These are phyloP conservation scores for Boletus rufocinnamomeus DNA, from an alignment of 768 basidiomycete genomes.

Conservation along the genomic window DNA sequence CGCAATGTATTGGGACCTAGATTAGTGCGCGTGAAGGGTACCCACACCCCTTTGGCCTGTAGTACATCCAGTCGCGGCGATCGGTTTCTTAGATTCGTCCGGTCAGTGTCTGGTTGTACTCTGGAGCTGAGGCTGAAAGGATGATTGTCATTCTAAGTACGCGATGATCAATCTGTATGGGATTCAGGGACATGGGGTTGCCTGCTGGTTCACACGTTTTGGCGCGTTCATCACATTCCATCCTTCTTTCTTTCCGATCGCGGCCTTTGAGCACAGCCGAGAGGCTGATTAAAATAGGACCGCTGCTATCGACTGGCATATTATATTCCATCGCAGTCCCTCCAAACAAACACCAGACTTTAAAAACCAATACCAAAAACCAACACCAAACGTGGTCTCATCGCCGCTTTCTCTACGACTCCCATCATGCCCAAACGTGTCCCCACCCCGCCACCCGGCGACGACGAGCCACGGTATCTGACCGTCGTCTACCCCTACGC, in stretches of 20 bases:
- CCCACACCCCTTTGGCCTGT: neutral
- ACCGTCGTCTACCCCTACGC: slow-evolving; percentile 50
- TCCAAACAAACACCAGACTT: neutral
- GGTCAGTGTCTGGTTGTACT: neutral
- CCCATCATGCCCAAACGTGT: slow-evolving; percentile 43
- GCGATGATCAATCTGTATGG: neutral
- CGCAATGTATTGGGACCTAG: neutral
- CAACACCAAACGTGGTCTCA: too few relatives aligned
- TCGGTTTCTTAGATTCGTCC: neutral
- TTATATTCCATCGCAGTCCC: slow-evolving; percentile 3
- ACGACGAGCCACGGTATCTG: slow-evolving; percentile 48
- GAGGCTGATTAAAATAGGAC: neutral
- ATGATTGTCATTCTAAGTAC: neutral
- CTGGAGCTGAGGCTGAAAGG: neutral
- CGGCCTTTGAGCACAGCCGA: neutral
- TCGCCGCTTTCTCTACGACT: neutral
- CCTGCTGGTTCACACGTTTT: neutral
- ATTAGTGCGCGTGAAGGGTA: neutral
- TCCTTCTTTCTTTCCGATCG: slow-evolving; percentile 3
- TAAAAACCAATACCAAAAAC: neutral
- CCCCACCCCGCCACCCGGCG: slow-evolving; percentile 42
- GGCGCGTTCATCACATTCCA: neutral
- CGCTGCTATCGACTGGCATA: neutral
- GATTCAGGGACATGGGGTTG: neutral
- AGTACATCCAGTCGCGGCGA: neutral